Conservation (phyloP, 108 stramenopile species). For the Asterionellopsis glacialis region DNA sequence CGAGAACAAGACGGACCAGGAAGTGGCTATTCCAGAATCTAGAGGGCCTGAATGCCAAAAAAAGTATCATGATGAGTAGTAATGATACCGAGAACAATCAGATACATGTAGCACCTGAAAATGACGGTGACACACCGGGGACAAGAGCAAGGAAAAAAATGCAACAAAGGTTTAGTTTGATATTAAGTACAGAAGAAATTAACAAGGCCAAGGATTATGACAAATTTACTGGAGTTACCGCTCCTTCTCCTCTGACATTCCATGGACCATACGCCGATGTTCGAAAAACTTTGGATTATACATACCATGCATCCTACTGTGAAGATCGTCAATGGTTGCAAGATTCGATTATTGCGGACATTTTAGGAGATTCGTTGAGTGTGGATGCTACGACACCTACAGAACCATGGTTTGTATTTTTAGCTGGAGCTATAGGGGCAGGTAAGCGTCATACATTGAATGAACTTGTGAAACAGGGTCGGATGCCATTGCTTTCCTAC, state of each 20-base stretch:
- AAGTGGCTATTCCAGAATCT: too few relatives aligned
- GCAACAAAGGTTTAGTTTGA: too few relatives aligned
- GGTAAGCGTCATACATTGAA: slow-evolving; percentile 74
- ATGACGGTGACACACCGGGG: too few relatives aligned
- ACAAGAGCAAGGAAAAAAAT: too few relatives aligned
- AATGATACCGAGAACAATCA: too few relatives aligned
- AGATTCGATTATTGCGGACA: slow-evolving; percentile 70
- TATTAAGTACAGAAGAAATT: too few relatives aligned
- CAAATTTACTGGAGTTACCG: too few relatives aligned
- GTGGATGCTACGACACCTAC: slow-evolving; percentile 45
- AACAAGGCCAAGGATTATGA: too few relatives aligned
- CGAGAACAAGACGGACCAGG: too few relatives aligned
- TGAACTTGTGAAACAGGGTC: slow-evolving; percentile 40
- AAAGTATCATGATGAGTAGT: too few relatives aligned
- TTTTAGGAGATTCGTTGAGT: slow-evolving; percentile 25
- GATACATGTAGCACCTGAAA: too few relatives aligned
- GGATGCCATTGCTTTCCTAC: slow-evolving; percentile 60
- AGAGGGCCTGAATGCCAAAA: too few relatives aligned
- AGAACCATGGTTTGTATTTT: slow-evolving; percentile 80
- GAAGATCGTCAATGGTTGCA: slow-evolving; percentile 84
- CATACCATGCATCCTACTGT: slow-evolving; percentile 39
- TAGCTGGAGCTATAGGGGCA: slow-evolving; percentile 81
- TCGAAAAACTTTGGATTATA: slow-evolving; percentile 23
- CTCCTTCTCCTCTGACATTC: slow-evolving; percentile 8
- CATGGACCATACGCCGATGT: slow-evolving; percentile 62